Evolutionary conservation across 2,329 filamentous ascomycete genomes (phyloP).

Genomic region (Penicillium hordei): DNA sequence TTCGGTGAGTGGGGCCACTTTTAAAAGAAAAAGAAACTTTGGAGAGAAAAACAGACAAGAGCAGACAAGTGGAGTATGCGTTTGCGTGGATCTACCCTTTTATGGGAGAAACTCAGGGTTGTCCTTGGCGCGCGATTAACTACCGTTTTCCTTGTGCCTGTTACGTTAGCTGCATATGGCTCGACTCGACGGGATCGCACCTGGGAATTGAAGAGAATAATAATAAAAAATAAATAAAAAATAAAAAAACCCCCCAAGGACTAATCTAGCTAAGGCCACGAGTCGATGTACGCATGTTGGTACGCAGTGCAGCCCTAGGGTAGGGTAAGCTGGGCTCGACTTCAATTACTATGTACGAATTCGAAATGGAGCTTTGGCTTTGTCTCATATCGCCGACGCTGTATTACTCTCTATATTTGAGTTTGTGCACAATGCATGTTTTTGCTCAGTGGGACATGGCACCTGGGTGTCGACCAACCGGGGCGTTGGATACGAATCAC

Average conservation of each 20-base stretch:
- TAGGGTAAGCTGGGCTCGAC: background rate
- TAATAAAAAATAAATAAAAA: no score
- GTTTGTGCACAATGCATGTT: background rate
- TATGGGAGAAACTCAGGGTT: background rate
- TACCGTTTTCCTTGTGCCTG: background rate
- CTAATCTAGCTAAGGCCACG: background rate
- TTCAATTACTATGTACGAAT: background rate
- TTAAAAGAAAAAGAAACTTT: background rate
- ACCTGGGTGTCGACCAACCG: background rate
- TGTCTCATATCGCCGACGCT: background rate
- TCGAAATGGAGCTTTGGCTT: slow-evolving; percentile 3
- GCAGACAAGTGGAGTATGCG: slow-evolving; percentile 4
- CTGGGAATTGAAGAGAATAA: background rate
- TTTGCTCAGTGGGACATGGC: background rate
- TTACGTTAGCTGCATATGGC: background rate
- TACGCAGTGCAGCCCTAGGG: slow-evolving; percentile 6
- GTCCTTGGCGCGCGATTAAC: slow-evolving; percentile 4
- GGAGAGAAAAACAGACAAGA: background rate
- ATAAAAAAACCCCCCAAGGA: background rate
- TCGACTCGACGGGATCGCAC: background rate
- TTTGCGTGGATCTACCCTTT: slow-evolving; percentile 6
- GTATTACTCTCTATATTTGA: slow-evolving; percentile 2
- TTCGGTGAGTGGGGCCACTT: background rate
- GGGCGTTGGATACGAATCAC: background rate
- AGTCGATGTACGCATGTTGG: background rate